Conservation (phyloP, 257 asterid genomes). For the Dorcoceras hygrometricum region DNA sequence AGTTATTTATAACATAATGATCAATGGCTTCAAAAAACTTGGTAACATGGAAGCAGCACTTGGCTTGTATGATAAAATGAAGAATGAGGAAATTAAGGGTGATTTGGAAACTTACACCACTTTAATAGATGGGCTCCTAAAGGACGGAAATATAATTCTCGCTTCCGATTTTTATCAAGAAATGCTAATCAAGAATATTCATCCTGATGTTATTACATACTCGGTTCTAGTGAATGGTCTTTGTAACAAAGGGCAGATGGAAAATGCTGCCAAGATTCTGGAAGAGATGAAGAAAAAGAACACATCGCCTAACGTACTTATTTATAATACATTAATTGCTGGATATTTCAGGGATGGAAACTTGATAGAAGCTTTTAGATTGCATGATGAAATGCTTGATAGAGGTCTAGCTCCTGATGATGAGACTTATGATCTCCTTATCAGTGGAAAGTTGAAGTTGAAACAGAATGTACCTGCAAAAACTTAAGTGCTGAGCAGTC, state of each 20-base stretch:
- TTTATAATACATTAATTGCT: constrained; percentile 58
- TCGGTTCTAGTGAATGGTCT: constrained; percentile 69
- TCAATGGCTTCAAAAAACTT: constrained; percentile 64
- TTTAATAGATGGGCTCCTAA: constrained; percentile 64
- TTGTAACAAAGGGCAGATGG: constrained; percentile 61
- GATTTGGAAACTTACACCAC: constrained; percentile 81
- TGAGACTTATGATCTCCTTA: constrained; percentile 53
- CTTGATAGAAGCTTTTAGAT: constrained; percentile 73
- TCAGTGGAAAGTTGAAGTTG: constrained; percentile 40
- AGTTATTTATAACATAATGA: constrained; percentile 67
- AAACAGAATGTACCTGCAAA: constrained; percentile 20
- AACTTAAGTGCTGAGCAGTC: constrained; percentile 25
- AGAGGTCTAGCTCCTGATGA: constrained; percentile 70
- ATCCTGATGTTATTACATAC: constrained; percentile 63
- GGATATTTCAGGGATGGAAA: constrained; percentile 74
- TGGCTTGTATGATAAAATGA: constrained; percentile 50
- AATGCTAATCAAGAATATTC: constrained; percentile 61
- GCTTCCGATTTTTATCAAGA: constrained; percentile 65
- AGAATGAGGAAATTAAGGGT: constrained; percentile 46
- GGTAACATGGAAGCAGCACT: constrained; percentile 59
- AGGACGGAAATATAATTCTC: constrained; percentile 47
- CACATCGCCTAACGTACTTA: constrained; percentile 54
- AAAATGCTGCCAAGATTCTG: constrained; percentile 57
- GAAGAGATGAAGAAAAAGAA: constrained; percentile 57
- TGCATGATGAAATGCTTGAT: constrained; percentile 85